Evolutionary conservation across 2,329 filamentous ascomycete genomes (phyloP).

Genomic region (Saccharata proteae): DNA sequence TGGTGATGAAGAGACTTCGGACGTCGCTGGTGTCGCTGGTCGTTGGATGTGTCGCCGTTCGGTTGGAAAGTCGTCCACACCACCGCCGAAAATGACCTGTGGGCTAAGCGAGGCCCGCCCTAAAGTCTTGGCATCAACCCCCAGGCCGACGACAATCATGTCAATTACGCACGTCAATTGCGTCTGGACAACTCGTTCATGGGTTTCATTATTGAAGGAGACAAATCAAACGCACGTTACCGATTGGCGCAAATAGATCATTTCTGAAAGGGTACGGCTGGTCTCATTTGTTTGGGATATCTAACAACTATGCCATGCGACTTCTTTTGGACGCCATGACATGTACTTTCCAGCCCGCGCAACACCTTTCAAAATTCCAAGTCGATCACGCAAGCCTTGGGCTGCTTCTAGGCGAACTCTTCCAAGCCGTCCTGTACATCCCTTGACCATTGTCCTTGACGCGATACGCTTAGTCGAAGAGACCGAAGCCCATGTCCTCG

Average conservation of each 20-base stretch:
- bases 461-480: slow-evolving; percentile 46
- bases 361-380: slow-evolving; percentile 20
- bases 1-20: slow-evolving; percentile 17
- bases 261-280: slow-evolving; percentile 6
- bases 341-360: slow-evolving; percentile 18
- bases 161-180: too few relatives aligned
- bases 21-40: slow-evolving; percentile 27
- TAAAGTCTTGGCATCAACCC: not conserved
- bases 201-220: too few relatives aligned
- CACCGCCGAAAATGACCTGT: slow-evolving; percentile 7
- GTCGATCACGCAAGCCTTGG: slow-evolving; percentile 5
- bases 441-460: slow-evolving; percentile 18
- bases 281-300: slow-evolving; percentile 7
- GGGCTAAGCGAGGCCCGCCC: slow-evolving; percentile 9
- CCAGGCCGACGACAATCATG: slow-evolving; percentile 1
- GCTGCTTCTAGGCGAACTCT: not conserved
- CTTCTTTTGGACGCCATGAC: slow-evolving; percentile 3
- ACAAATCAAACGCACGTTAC: too few relatives aligned
- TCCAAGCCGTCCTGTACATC: slow-evolving; percentile 13
- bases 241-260: too few relatives aligned
- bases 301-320: slow-evolving; percentile 5
- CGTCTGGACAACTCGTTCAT: too few relatives aligned
- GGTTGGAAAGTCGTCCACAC: too few relatives aligned
- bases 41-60: slow-evolving; percentile 12
- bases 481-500: slow-evolving; percentile 64